phyloP scores from a whole-genome alignment of 805 yeast species.

The Candida qinlingensis region DNA sequence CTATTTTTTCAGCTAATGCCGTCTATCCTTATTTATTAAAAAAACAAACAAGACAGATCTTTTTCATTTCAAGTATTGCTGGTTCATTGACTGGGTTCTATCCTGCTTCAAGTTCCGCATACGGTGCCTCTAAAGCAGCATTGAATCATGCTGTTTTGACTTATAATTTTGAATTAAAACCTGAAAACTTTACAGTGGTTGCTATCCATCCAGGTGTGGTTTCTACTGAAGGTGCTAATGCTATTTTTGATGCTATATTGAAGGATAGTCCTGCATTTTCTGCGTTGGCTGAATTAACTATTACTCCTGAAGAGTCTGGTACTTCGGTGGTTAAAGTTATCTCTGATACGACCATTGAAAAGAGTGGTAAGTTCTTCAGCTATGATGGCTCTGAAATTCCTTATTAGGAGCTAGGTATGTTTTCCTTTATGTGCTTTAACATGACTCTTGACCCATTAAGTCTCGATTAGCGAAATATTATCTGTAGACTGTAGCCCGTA shows the following conservation, averaged over 20 bases:
- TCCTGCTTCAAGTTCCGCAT: conserved; percentile 11
- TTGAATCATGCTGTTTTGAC: conserved; percentile 27
- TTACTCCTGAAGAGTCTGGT: conserved; percentile 27
- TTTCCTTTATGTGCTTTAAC: too few relatives aligned
- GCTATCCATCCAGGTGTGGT: conserved; percentile 38
- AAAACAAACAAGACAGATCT: conserved; percentile 15
- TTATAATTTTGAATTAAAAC: conserved; percentile 23
- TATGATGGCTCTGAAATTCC: conserved; percentile 12
- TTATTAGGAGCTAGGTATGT: not conserved
- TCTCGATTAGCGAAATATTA: too few relatives aligned
- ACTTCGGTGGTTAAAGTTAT: conserved; percentile 14
- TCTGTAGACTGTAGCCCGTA: too few relatives aligned
- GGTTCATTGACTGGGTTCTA: conserved; percentile 18
- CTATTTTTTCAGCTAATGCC: conserved; percentile 3
- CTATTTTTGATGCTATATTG: not conserved
- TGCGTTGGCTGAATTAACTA: not conserved
- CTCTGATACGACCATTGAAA: conserved; percentile 19
- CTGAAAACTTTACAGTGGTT: conserved; percentile 26
- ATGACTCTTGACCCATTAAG: too few relatives aligned
- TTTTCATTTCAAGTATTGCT: conserved; percentile 20
- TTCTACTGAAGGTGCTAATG: conserved; percentile 30
- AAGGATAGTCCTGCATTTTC: not conserved
- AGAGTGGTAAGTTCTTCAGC: conserved; percentile 25
- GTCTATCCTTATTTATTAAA: conserved; percentile 17
- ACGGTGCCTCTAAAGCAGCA: conserved; percentile 32